Evolutionary conservation across 306 rosid species (phyloP).

Genomic region (Biancaea sappan): DNA sequence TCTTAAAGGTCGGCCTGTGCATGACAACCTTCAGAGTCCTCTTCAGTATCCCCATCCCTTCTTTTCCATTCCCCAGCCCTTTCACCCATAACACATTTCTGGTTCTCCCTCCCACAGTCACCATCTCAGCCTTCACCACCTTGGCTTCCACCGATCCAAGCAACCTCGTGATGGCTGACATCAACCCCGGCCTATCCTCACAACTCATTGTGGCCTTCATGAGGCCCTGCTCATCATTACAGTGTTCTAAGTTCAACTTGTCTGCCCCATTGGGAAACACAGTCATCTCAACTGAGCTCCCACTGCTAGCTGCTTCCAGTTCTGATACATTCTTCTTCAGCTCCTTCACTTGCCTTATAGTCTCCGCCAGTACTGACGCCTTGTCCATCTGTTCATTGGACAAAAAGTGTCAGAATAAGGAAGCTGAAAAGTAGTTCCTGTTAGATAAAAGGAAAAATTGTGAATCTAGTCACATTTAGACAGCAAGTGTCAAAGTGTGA

Average conservation of each 20-base stretch:
- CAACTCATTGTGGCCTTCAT: conserved; percentile 64
- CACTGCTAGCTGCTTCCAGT: conserved; percentile 37
- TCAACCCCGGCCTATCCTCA: conserved; percentile 60
- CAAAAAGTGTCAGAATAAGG: not conserved
- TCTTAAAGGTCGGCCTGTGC: conserved; percentile 39
- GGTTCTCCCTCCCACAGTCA: conserved; percentile 61
- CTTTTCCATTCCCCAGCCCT: conserved; percentile 46
- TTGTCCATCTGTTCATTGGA: conserved; percentile 61
- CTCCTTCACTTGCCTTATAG: conserved; percentile 56
- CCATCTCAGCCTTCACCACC: conserved; percentile 67
- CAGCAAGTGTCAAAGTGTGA: not conserved
- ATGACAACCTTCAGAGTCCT: conserved; percentile 50
- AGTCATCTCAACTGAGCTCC: conserved; percentile 22
- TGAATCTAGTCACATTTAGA: not conserved
- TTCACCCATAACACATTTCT: conserved; percentile 58
- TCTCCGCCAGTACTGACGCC: conserved; percentile 63
- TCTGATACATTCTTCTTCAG: conserved; percentile 50
- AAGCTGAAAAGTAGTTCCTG: not conserved
- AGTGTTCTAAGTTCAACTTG: conserved; percentile 45
- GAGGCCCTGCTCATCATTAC: conserved; percentile 40
- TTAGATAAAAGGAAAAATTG: too few species aligned
- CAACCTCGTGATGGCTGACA: conserved; percentile 50
- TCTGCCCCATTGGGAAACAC: conserved; percentile 56
- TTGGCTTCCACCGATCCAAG: conserved; percentile 46
- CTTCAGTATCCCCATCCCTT: conserved; percentile 45